Evolutionary conservation across 176 grass and related monocot genomes (phyloP), one percentile per base, ranked within the genome.

Genomic region (Metroxylon sagu): DNA sequence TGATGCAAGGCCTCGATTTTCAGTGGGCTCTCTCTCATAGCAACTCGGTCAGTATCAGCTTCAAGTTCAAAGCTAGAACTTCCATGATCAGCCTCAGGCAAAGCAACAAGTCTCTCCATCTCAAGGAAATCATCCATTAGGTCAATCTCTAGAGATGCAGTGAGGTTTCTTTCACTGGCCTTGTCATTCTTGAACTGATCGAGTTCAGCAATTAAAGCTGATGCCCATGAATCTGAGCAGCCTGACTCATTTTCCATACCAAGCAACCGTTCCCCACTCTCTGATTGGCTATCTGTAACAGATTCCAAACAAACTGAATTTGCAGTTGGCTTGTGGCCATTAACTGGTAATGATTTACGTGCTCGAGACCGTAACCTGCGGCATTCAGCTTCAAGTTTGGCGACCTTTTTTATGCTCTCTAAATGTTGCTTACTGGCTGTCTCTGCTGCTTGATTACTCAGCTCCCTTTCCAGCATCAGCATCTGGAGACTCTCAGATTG

Each of bases 121-220:
- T 98, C 94, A 0, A 98, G 79, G 70, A 98, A 93, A 83, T 98
- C 94, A 92, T 93, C 85, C 94, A 98, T 93, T 49, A 98, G 69
- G 17, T 93, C 79, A 81, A 98, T 89, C 23, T 98, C 88, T 48
- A 85, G 25, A 18, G 76, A 72, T 53, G 59, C 81, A n/a, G 68
- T 61, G 21, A 80, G 60, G 65, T 77, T 82, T 72, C 72, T 85
- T 52, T 65, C 15, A 74, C 59, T 71, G 10, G 29, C 48, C 29
- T 69, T 83, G 15, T 60, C 62, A 62, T 63, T 74, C 57, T 93
- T 98, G 73, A 86, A 85, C 57, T 89, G 94, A 71, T 93, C 88
- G 1, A 93, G 74, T 60, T 98, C 88, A 16, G 81, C 70, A 25
- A 98, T 86, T 53, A 98, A 74, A 77, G 88, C 88, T 61, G 79